A percentile compares a stretch with the other conserved stretches of the same genome.
These are phyloP conservation scores for Neolentinus lepideus DNA, from an alignment of 1,284 basidiomycete genomes.

Conservation along the genomic window DNA sequence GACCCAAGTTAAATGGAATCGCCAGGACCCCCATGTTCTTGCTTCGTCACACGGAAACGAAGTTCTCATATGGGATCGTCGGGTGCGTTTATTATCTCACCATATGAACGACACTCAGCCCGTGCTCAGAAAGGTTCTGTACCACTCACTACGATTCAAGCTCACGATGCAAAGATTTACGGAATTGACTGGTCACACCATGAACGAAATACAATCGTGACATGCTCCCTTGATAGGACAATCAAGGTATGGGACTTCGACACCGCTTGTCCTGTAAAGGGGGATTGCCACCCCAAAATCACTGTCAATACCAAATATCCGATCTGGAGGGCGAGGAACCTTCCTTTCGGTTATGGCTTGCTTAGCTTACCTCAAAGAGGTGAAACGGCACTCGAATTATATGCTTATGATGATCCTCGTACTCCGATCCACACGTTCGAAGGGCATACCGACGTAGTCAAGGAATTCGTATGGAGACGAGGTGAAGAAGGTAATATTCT, in stretches of 20 bases:
- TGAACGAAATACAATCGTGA: slow-evolving; percentile 71
- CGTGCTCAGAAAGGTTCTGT: slow-evolving; percentile 78
- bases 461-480: slow-evolving; percentile 96
- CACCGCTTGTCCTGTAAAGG: slow-evolving; percentile 11
- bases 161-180: slow-evolving; percentile 87
- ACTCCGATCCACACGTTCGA: slow-evolving; percentile 73
- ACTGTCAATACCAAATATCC: slow-evolving; percentile 48
- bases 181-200: slow-evolving; percentile 92
- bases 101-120: neutral
- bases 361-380: slow-evolving; percentile 89
- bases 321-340: slow-evolving; percentile 88
- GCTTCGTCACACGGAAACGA: slow-evolving; percentile 84
- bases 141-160: slow-evolving; percentile 69
- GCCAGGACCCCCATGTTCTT: slow-evolving; percentile 76
- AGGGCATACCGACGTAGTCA: slow-evolving; percentile 90
- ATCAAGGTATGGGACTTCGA: slow-evolving; percentile 81
- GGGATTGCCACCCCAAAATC: neutral
- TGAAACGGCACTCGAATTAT: slow-evolving; percentile 84
- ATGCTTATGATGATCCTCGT: slow-evolving; percentile 41
- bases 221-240: slow-evolving; percentile 88
- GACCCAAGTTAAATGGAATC: slow-evolving; percentile 95
- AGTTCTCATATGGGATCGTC: slow-evolving; percentile 83
- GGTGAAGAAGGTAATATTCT: slow-evolving; percentile 44
- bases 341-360: slow-evolving; percentile 91
- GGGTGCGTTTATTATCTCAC: slow-evolving; percentile 36